Conservation (phyloP, 768 basidiomycete genomes). For the Boletus pseudo-olivaceus region DNA sequence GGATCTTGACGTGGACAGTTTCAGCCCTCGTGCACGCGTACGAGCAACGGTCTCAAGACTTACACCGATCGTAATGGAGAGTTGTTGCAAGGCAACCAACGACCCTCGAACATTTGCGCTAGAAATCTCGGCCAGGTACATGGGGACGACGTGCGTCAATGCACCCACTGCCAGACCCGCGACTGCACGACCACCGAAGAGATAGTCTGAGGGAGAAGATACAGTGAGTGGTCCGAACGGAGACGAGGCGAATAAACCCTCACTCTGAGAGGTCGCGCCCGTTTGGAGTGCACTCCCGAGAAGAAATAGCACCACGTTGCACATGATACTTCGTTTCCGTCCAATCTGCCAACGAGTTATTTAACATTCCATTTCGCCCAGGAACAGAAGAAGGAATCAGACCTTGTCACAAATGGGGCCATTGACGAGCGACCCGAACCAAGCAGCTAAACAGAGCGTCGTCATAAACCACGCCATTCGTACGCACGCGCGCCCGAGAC, state of each 20-base stretch:
- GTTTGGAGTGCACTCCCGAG: constrained; percentile 31
- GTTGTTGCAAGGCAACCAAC: constrained; percentile 35
- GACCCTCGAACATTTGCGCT: constrained; percentile 38
- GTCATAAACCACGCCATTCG: no score
- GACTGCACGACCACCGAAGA: constrained; percentile 30
- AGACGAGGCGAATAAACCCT: neutral
- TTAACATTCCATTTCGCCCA: neutral
- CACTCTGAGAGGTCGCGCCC: constrained; percentile 26
- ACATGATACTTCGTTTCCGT: constrained; percentile 27
- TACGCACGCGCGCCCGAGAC: neutral
- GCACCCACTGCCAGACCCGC: constrained; percentile 17
- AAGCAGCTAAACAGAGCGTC: constrained; percentile 23
- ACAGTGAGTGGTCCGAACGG: neutral
- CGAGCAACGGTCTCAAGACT: constrained; percentile 3
- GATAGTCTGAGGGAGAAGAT: constrained; percentile 14
- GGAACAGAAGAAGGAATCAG: neutral
- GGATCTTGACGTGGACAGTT: constrained; percentile 17
- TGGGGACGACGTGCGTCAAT: constrained; percentile 26
- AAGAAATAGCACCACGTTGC: constrained; percentile 27
- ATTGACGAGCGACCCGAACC: constrained; percentile 29
- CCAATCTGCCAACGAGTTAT: constrained; percentile 19
- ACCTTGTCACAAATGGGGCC: constrained; percentile 33
- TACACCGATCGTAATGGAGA: constrained; percentile 36
- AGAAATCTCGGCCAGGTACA: constrained; percentile 39
- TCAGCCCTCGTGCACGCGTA: neutral